Conservation (phyloP, 1,284 basidiomycete species). For the Naganishia sp. region DNA sequence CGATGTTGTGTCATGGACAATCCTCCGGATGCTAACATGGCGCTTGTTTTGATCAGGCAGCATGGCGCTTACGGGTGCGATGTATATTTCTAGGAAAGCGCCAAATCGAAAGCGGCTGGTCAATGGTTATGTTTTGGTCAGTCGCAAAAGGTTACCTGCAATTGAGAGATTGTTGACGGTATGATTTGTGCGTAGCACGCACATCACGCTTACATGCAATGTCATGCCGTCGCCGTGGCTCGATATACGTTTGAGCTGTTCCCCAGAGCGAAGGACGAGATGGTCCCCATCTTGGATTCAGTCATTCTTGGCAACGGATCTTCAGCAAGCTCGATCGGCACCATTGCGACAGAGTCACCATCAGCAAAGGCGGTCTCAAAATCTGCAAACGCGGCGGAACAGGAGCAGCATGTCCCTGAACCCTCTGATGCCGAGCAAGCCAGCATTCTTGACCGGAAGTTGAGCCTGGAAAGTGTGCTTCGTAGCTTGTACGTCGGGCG, state of each 20-base stretch:
- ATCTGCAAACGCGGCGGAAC: too few species aligned
- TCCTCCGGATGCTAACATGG: background rate
- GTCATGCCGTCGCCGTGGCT: constrained; percentile 1
- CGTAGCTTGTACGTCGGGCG: constrained; percentile 16
- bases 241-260: constrained; percentile 10
- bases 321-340: too few species aligned
- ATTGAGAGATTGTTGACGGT: background rate
- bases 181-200: constrained; percentile 2
- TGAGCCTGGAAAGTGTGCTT: constrained; percentile 22
- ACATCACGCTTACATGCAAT: constrained; percentile 1
- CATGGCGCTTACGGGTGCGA: constrained; percentile 11
- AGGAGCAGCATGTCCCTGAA: too few species aligned
- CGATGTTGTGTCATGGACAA: too few species aligned
- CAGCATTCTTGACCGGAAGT: constrained; percentile 12
- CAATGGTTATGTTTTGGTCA: constrained; percentile 15
- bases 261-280: background rate
- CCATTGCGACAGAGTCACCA: too few species aligned
- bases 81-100: background rate
- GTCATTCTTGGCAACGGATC: too few species aligned
- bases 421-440: background rate
- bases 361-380: too few species aligned
- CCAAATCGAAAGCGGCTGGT: constrained; percentile 5
- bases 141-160: background rate
- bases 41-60: background rate
- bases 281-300: too few species aligned